Evolutionary conservation across 2,329 filamentous ascomycete genomes (phyloP).

Genomic region (Colletotrichum echinochloae): DNA sequence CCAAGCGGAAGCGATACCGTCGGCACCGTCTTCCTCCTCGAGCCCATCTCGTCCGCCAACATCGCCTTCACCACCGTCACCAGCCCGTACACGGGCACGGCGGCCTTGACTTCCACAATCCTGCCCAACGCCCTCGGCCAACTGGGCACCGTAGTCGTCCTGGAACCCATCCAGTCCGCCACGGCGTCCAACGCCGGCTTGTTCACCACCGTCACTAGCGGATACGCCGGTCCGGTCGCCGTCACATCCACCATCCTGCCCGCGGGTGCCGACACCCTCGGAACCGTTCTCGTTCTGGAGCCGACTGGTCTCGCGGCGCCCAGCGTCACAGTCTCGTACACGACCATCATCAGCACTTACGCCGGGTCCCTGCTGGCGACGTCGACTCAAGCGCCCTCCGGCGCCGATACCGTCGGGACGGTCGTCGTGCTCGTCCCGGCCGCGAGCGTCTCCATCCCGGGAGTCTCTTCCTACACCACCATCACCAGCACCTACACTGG

Average conservation of each 20-base stretch:
- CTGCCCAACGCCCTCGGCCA: not conserved
- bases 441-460: not conserved
- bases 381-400: conserved; percentile 18
- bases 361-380: conserved; percentile 18
- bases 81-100: not conserved
- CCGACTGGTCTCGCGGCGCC: not conserved
- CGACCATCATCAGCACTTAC: conserved; percentile 5
- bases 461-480: conserved; percentile 7
- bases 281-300: conserved; percentile 27
- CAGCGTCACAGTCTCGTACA: conserved; percentile 8
- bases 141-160: not conserved
- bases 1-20: conserved; percentile 16
- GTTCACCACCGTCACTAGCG: not conserved
- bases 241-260: not conserved
- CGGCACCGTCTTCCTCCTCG: conserved; percentile 27
- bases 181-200: not conserved
- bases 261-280: conserved; percentile 1
- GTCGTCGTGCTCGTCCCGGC: not conserved
- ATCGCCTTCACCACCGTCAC: not conserved
- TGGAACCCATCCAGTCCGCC: too few species aligned
- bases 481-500: conserved; percentile 4
- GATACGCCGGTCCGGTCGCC: not conserved
- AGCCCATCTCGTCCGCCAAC: conserved; percentile 3
- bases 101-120: not conserved
- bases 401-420: conserved; percentile 20